Conservation (phyloP, 1,284 basidiomycete species). For the Cutaneotrichosporon dermatis region DNA sequence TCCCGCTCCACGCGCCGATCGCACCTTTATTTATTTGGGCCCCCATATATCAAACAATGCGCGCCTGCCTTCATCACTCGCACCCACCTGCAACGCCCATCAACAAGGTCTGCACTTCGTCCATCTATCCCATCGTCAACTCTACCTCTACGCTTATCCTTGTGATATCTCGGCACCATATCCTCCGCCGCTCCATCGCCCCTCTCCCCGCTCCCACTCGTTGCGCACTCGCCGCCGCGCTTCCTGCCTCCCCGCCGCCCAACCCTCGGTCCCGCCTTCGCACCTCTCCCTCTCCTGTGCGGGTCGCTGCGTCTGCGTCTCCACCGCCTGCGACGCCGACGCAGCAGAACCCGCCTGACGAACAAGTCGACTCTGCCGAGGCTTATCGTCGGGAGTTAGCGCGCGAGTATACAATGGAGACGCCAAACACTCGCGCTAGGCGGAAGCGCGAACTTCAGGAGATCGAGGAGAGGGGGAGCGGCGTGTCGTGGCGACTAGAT, state of each 20-base stretch:
- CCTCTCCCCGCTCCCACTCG: slow-evolving; percentile 4
- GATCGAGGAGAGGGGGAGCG: slow-evolving; percentile 4
- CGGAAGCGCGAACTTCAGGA: no score
- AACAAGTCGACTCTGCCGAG: background rate
- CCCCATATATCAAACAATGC: background rate
- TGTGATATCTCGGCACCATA: background rate
- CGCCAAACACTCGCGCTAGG: no score
- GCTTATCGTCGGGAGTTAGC: background rate
- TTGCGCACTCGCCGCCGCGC: slow-evolving; percentile 1
- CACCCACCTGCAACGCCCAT: no score
- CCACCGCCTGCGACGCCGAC: background rate
- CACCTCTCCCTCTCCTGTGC: background rate
- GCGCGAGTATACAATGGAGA: background rate
- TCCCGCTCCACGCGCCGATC: no score
- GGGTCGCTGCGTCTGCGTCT: background rate
- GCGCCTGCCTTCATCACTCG: slow-evolving; percentile 6
- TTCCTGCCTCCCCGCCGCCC: background rate
- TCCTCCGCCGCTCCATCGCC: background rate
- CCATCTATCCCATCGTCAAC: background rate
- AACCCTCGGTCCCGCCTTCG: background rate
- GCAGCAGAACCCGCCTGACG: slow-evolving; percentile 1
- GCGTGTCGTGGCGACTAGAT: slow-evolving; percentile 15
- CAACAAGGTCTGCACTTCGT: background rate
- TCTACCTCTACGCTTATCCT: background rate
- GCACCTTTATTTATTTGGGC: background rate